Evolutionary conservation across 2,329 filamentous ascomycete species (phyloP), one percentile per base, ranked within the genome.

Genomic region (Nigrospora osmanthi): DNA sequence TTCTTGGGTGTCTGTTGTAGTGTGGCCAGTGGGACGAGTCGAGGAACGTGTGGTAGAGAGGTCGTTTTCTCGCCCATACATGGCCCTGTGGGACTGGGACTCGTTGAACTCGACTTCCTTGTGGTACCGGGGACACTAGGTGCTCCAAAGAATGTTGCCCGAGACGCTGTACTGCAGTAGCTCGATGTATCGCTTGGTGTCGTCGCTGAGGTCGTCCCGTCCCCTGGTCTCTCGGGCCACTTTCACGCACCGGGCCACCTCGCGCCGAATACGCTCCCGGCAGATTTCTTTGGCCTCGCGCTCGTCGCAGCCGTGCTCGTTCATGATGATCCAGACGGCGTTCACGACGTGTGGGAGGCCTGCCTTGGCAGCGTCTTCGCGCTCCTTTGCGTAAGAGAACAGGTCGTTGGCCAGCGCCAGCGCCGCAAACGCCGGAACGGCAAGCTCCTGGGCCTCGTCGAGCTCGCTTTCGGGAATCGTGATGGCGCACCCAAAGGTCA

Each of bases 251-350:
- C n/a, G 11, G 33, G 13, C 42, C 30, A 49, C 41, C 10, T 48
- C 32, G 7, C 47, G 41, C 15, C 28, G 32, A 14, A 50, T 45
- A 10, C 41, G 33, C 13, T 44, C 35, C 2, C 30, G 14, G 32
- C 53, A 54, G 23, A 50, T 42, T 2, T 31, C 31, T 35, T 48
- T 49, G 23, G 54, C 53, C 42, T 43, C 47, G 3, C 48, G 41
- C 44, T 59, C 55, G 5, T 42, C 46, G 30, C 61, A 49, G 1
- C 44, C 47, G 31, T 55, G 52, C 52, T 69, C 63, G 36, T 51
- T 49, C 64, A 69, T 69, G 28, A 68, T 50, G 23, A 69, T 61
- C 60, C 59, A 68, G 23, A 70, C 51, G 3, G 61, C 63, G 42
- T 70, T 70, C 42, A 62, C 52, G 3, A 68, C 63, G 44, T 63